These are phyloP conservation scores for Colletotrichum shisoi DNA, from an alignment of 2,329 filamentous ascomycete genomes.

Conservation along the genomic window DNA sequence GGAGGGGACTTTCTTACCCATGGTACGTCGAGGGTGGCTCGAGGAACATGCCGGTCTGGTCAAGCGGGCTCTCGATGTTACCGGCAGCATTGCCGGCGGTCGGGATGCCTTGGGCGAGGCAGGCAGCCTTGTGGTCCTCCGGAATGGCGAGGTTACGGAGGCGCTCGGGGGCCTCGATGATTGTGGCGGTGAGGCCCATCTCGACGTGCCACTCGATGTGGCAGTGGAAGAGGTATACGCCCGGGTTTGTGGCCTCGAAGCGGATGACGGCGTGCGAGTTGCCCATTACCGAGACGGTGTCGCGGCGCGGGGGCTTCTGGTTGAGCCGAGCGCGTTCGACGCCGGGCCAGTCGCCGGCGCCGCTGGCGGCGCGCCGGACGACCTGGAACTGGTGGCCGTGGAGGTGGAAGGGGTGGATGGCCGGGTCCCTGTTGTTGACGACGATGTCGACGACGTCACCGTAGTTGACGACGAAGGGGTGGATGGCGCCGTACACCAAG, in stretches of 20 bases:
- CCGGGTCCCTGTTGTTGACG: slow-evolving; percentile 59
- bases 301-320: slow-evolving; percentile 47
- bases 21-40: slow-evolving; percentile 56
- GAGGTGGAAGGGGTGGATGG: slow-evolving; percentile 61
- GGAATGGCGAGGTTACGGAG: slow-evolving; percentile 66
- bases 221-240: slow-evolving; percentile 65
- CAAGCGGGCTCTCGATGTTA: slow-evolving; percentile 63
- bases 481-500: slow-evolving; percentile 54
- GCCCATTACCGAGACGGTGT: slow-evolving; percentile 52
- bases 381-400: slow-evolving; percentile 66
- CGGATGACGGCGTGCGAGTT: slow-evolving; percentile 60
- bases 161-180: slow-evolving; percentile 65
- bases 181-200: slow-evolving; percentile 63
- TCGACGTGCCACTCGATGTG: slow-evolving; percentile 70
- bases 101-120: slow-evolving; percentile 56
- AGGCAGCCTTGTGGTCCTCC: slow-evolving; percentile 61
- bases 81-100: slow-evolving; percentile 72
- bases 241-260: slow-evolving; percentile 61
- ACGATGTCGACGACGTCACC: slow-evolving; percentile 57
- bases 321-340: slow-evolving; percentile 44
- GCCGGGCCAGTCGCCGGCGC: slow-evolving; percentile 50
- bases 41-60: slow-evolving; percentile 62
- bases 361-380: slow-evolving; percentile 52
- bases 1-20: slow-evolving; percentile 51
- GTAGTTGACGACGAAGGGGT: slow-evolving; percentile 52